Evolutionary conservation across 257 asterid species (phyloP).

Genomic region (Solanum chiquidenum): DNA sequence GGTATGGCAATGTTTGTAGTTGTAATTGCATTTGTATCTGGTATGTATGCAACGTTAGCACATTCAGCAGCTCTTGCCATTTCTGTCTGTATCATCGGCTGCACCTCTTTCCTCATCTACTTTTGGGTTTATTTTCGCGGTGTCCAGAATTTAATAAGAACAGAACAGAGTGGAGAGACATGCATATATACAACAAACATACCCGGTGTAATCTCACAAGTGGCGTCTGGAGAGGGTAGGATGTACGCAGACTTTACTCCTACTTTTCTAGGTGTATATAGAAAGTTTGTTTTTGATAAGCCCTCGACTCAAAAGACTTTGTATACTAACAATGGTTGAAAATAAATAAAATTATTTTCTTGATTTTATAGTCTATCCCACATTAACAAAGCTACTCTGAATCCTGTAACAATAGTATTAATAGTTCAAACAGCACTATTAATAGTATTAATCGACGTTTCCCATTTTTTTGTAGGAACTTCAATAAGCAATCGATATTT

Average conservation of each 20-base stretch:
- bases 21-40: neutral
- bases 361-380: neutral
- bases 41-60: neutral
- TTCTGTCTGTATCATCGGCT: neutral
- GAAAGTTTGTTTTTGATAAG: neutral
- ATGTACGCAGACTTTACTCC: neutral
- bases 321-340: neutral
- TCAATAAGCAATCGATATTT: no score
- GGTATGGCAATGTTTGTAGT: neutral
- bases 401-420: neutral
- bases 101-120: neutral
- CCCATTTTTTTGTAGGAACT: no score
- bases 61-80: neutral
- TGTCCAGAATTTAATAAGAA: neutral
- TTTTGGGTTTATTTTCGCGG: neutral
- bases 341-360: neutral
- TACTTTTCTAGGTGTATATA: neutral
- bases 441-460: no score
- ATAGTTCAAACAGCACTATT: no score
- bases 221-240: neutral
- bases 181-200: neutral
- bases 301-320: neutral
- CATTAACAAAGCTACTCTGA: neutral
- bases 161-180: neutral
- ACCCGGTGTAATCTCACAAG: neutral